These are phyloP conservation scores for Vinca minor DNA, from an alignment of 257 asterid genomes.

Conservation along the genomic window DNA sequence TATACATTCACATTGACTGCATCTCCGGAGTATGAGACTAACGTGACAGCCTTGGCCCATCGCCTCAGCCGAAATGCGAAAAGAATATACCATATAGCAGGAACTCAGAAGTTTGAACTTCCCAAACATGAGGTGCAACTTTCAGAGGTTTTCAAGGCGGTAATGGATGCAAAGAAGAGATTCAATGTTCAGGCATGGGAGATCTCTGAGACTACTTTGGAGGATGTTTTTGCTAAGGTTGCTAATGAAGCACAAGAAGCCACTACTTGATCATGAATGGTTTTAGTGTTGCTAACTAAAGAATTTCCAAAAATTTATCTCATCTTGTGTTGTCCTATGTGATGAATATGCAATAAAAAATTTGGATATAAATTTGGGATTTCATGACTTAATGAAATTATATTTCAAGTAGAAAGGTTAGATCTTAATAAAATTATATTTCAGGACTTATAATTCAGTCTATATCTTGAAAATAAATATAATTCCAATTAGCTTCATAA, in stretches of 20 bases:
- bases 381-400: too few species aligned
- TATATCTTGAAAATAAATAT: too few species aligned
- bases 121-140: constrained; percentile 26
- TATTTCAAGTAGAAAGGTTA: too few species aligned
- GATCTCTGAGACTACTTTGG: constrained; percentile 36
- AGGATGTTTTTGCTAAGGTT: constrained; percentile 38
- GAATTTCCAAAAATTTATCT: neutral
- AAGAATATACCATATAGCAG: constrained; percentile 23
- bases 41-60: constrained; percentile 23
- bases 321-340: too few species aligned
- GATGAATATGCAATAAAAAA: too few species aligned
- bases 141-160: constrained; percentile 29
- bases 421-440: too few species aligned
- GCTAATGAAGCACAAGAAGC: constrained; percentile 11
- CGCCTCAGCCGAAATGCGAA: constrained; percentile 23
- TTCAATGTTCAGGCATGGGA: constrained; percentile 32
- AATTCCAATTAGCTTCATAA: too few species aligned
- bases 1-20: constrained; percentile 34
- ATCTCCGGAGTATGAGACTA: constrained; percentile 16
- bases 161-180: constrained; percentile 25
- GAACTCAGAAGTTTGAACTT: constrained; percentile 39
- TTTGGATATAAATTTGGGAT: too few species aligned
- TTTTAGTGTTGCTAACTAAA: neutral
- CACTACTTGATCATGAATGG: neutral
- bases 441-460: too few species aligned